Conservation (phyloP, 2,329 filamentous ascomycete species). For the Pestalotiopsis sp. region DNA sequence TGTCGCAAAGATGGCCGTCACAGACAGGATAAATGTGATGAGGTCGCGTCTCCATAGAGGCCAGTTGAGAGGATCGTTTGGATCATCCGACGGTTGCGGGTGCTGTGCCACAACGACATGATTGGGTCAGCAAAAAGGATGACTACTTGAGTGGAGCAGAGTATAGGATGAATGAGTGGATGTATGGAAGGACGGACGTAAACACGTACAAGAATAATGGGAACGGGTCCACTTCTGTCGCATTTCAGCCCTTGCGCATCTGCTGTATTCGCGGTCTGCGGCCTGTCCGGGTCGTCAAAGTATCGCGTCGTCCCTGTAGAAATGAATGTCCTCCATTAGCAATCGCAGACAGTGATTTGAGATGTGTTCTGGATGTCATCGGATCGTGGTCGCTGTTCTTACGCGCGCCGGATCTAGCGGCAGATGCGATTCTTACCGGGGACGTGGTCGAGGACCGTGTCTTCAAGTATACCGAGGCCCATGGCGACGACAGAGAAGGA, state of each 20-base stretch:
- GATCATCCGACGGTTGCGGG: conserved; percentile 88
- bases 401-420: background rate
- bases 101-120: conserved; percentile 35
- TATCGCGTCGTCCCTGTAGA: conserved; percentile 62
- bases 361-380: background rate
- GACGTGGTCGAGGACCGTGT: conserved; percentile 67
- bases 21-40: conserved; percentile 77
- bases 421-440: conserved; percentile 58
- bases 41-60: conserved; percentile 83
- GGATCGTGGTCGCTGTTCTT: background rate
- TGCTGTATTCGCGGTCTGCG: conserved; percentile 42
- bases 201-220: conserved; percentile 72
- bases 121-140: background rate
- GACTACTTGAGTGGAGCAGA: background rate
- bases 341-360: conserved; percentile 11
- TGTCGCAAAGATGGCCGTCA: conserved; percentile 81
- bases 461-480: conserved; percentile 76
- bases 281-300: conserved; percentile 60
- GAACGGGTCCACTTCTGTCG: conserved; percentile 65
- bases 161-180: background rate
- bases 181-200: background rate
- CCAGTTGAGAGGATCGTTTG: conserved; percentile 87
- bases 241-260: conserved; percentile 65
- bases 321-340: background rate
- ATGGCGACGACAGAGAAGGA: conserved; percentile 40